These are phyloP conservation scores for Colletotrichum lupini DNA, from an alignment of 2,329 filamentous ascomycete genomes.

Conservation along the genomic window DNA sequence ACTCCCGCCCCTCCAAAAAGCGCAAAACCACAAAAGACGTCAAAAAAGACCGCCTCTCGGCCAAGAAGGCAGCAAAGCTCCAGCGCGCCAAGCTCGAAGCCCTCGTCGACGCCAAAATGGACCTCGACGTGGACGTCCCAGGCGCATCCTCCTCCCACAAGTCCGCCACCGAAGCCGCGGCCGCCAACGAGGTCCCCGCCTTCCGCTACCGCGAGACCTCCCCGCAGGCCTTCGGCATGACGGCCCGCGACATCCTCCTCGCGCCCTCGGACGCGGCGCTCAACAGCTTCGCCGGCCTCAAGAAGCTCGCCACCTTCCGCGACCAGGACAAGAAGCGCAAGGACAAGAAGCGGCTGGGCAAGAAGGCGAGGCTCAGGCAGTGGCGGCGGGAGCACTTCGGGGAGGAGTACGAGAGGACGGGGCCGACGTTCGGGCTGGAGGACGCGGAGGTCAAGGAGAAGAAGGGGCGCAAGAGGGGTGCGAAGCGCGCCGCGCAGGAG, in stretches of 20 bases:
- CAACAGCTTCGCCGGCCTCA: conserved; percentile 91
- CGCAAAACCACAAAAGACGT: conserved; percentile 70
- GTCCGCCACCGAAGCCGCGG: conserved; percentile 39
- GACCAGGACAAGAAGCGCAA: conserved; percentile 89
- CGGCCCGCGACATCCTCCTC: conserved; percentile 86
- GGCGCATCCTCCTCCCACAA: too few relatives aligned
- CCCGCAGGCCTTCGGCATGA: conserved; percentile 89
- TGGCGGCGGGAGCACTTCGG: conserved; percentile 80
- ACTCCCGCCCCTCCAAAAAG: conserved; percentile 61
- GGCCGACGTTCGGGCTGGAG: conserved; percentile 69
- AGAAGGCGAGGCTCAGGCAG: conserved; percentile 89
- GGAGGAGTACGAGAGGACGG: conserved; percentile 64
- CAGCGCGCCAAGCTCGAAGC: conserved; percentile 87
- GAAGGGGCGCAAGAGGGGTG: conserved; percentile 39
- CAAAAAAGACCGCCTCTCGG: conserved; percentile 67
- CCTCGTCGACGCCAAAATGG: conserved; percentile 84
- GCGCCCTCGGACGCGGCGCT: conserved; percentile 87
- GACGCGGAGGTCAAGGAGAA: conserved; percentile 37
- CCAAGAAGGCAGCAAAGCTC: conserved; percentile 79
- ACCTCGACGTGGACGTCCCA: too few relatives aligned
- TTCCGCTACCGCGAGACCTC: conserved; percentile 98
- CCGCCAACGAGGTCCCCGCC: conserved; percentile 37
- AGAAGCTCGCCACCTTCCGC: conserved; percentile 92
- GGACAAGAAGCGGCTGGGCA: conserved; percentile 88
- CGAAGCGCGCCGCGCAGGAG: conserved; percentile 24